Conservation (phyloP, 2,329 filamentous ascomycete species). For the Tolypocladium pustulatum region DNA sequence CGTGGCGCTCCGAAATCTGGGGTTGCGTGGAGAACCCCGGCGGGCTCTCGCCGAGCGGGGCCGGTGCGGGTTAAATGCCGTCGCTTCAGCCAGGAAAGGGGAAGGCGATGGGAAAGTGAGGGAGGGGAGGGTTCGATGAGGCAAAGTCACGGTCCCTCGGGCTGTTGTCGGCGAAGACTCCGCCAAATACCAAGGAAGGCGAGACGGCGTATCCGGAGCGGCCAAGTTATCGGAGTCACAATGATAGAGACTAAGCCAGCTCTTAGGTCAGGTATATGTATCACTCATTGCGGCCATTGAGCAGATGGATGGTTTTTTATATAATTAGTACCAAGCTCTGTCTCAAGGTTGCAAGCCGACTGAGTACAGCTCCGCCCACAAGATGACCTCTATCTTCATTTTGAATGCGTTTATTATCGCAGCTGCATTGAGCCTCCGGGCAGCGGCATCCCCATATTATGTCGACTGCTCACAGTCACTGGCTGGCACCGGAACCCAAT, state of each 20-base stretch:
- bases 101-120: no score
- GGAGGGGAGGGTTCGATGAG: no score
- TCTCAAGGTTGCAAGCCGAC: not conserved
- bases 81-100: no score
- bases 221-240: not conserved
- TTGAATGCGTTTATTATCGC: not conserved
- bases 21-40: not conserved
- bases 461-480: conserved; percentile 8
- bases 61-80: not conserved
- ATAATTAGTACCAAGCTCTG: no score
- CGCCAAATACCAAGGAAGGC: not conserved
- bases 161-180: not conserved
- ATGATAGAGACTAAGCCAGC: not conserved
- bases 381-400: not conserved
- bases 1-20: not conserved
- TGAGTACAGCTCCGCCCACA: not conserved
- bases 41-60: no score
- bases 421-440: not conserved
- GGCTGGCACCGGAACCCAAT: conserved; percentile 6
- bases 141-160: no score
- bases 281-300: not conserved
- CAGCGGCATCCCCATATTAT: conserved; percentile 6
- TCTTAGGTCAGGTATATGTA: not conserved
- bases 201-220: not conserved
- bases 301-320: not conserved